Conservation (phyloP, 495 filamentous ascomycete species). For the Aspergillus sclerotiicarbonarius region DNA sequence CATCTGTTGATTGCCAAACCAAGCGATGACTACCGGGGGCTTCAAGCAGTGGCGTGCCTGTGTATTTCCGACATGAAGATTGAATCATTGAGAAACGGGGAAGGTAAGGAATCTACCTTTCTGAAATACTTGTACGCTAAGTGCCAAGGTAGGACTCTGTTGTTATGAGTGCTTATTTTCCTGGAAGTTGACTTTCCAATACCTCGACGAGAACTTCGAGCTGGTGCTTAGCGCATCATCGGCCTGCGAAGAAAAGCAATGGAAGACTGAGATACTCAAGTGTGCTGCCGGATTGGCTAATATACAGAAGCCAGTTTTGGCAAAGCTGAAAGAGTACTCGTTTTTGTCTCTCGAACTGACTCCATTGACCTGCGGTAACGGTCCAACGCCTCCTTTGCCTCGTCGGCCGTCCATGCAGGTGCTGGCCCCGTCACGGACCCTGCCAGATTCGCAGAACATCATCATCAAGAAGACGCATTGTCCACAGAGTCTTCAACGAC, state of each 20-base stretch:
- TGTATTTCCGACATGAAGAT: constrained; percentile 66
- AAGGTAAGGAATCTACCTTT: constrained; percentile 54
- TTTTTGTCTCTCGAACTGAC: constrained; percentile 66
- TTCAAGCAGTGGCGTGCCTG: constrained; percentile 74
- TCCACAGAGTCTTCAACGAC: constrained; percentile 52
- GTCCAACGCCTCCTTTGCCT: constrained; percentile 66
- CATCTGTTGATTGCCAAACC: constrained; percentile 76
- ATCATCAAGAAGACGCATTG: constrained; percentile 88
- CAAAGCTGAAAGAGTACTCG: constrained; percentile 37
- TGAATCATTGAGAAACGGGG: constrained; percentile 76
- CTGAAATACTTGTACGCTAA: not conserved
- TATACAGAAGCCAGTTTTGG: constrained; percentile 22
- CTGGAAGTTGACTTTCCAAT: constrained; percentile 91
- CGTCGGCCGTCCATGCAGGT: constrained; percentile 80
- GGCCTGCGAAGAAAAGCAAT: constrained; percentile 72
- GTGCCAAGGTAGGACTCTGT: constrained; percentile 61
- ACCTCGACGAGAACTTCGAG: constrained; percentile 74
- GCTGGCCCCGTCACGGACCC: constrained; percentile 64
- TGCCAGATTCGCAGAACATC: constrained; percentile 58
- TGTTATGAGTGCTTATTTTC: constrained; percentile 83
- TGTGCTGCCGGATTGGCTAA: constrained; percentile 26
- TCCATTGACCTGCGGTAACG: constrained; percentile 70
- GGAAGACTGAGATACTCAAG: constrained; percentile 53
- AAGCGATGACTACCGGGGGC: constrained; percentile 55
- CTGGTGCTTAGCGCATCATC: constrained; percentile 87